Evolutionary conservation across 192 early-diverging fungal species (phyloP).

Genomic region (Coemansia sp.): DNA sequence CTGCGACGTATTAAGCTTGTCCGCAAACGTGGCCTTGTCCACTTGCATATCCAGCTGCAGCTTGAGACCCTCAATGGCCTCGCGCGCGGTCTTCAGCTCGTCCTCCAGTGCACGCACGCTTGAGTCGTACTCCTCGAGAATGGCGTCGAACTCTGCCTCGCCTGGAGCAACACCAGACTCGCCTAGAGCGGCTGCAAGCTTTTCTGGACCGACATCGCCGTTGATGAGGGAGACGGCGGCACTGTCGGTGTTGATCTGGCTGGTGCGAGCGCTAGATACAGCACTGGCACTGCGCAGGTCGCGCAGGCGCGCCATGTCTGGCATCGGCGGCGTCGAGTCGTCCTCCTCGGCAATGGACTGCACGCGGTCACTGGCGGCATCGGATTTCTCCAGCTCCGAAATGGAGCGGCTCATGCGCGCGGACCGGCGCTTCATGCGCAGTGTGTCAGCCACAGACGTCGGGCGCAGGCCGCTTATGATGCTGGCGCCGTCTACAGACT

Average conservation of each 20-base stretch:
- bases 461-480: slow-evolving; percentile 7
- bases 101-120: slow-evolving; percentile 62
- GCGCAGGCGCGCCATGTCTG: slow-evolving; percentile 30
- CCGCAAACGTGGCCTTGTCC: slow-evolving; percentile 52
- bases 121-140: slow-evolving; percentile 72
- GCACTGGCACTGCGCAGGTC: slow-evolving; percentile 16
- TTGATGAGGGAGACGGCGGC: neutral
- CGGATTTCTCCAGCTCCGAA: slow-evolving; percentile 1
- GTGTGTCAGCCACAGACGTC: slow-evolving; percentile 17
- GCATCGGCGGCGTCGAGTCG: slow-evolving; percentile 20
- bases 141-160: slow-evolving; percentile 63
- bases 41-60: slow-evolving; percentile 60
- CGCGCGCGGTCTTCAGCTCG: slow-evolving; percentile 60
- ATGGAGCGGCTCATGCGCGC: slow-evolving; percentile 3
- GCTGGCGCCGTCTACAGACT: slow-evolving; percentile 7
- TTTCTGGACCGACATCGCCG: neutral
- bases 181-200: slow-evolving; percentile 1
- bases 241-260: slow-evolving; percentile 10
- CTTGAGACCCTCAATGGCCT: slow-evolving; percentile 59
- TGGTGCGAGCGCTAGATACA: slow-evolving; percentile 10
- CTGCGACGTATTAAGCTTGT: slow-evolving; percentile 51
- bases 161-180: slow-evolving; percentile 12
- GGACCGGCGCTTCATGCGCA: slow-evolving; percentile 27
- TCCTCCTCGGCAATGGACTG: slow-evolving; percentile 11
- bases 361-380: slow-evolving; percentile 5